These are phyloP conservation scores for Erythrobasidium yunnanense DNA, from an alignment of 768 basidiomycete genomes.

Conservation along the genomic window DNA sequence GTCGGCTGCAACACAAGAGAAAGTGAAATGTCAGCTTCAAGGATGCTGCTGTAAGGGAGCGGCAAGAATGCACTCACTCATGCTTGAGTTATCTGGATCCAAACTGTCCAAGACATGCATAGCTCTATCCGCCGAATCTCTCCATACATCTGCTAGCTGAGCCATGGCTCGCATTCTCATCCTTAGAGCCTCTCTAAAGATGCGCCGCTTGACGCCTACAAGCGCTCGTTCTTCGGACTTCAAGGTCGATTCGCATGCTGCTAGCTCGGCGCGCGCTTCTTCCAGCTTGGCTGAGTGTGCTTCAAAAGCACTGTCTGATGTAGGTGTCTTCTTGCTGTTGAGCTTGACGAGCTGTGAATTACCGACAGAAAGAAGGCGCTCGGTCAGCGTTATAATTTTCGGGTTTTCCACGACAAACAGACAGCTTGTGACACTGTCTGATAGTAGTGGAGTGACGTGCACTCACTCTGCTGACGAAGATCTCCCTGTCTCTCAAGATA, in stretches of 20 bases:
- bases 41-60: background rate
- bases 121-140: constrained; percentile 23
- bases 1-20: constrained; percentile 1
- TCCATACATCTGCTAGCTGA: constrained; percentile 32
- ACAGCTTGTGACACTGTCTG: background rate
- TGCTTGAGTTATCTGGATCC: constrained; percentile 10
- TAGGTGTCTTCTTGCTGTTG: constrained; percentile 35
- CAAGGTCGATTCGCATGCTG: constrained; percentile 36
- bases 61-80: background rate
- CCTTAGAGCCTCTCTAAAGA: constrained; percentile 35
- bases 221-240: constrained; percentile 35
- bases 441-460: too few relatives aligned
- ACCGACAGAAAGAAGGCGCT: background rate
- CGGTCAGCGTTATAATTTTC: too few relatives aligned
- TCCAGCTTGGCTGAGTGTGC: constrained; percentile 33
- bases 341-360: constrained; percentile 35
- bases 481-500: constrained; percentile 38
- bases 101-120: constrained; percentile 22
- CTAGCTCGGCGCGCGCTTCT: constrained; percentile 36
- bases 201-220: constrained; percentile 32
- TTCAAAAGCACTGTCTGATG: constrained; percentile 21
- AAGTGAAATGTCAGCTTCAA: too few relatives aligned
- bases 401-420: background rate
- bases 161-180: constrained; percentile 36
- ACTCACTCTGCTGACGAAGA: constrained; percentile 35